A percentile compares a stretch with the other conserved stretches of the same genome.
phyloP scores from a whole-genome alignment of 192 early-diverging fungal genomes.

The Linnemannia schmuckeri region DNA sequence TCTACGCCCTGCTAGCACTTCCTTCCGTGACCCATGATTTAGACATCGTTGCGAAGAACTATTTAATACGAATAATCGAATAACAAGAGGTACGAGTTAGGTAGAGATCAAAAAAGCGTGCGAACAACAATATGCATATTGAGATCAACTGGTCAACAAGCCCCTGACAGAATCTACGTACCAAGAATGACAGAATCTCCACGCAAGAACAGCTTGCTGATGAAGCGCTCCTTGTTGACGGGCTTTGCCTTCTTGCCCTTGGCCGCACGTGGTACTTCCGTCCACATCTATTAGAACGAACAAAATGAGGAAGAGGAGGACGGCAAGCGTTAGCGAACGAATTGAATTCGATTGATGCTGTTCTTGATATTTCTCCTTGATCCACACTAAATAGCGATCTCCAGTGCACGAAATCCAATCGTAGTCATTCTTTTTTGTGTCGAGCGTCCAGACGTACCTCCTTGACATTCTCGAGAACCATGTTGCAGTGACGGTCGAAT shows the following conservation, averaged over 20 bases:
- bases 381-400: too few species aligned
- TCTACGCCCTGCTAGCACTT: background rate
- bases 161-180: constrained; percentile 21
- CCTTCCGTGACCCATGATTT: constrained; percentile 4
- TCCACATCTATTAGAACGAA: constrained; percentile 85
- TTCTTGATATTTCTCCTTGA: background rate
- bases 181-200: constrained; percentile 96
- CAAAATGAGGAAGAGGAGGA: background rate
- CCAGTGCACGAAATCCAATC: too few species aligned
- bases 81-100: background rate
- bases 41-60: constrained; percentile 53
- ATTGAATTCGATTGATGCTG: background rate
- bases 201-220: constrained; percentile 97
- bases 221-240: constrained; percentile 98
- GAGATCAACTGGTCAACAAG: background rate
- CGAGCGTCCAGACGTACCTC: constrained; percentile 68
- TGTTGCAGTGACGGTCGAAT: constrained; percentile 99
- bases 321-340: background rate
- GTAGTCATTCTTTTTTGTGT: too few species aligned
- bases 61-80: background rate
- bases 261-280: constrained; percentile 89
- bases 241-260: constrained; percentile 98
- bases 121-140: background rate
- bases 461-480: constrained; percentile 99
- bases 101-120: background rate